Conservation (phyloP, 2,329 filamentous ascomycete species). For the Colletotrichum higginsianum region DNA sequence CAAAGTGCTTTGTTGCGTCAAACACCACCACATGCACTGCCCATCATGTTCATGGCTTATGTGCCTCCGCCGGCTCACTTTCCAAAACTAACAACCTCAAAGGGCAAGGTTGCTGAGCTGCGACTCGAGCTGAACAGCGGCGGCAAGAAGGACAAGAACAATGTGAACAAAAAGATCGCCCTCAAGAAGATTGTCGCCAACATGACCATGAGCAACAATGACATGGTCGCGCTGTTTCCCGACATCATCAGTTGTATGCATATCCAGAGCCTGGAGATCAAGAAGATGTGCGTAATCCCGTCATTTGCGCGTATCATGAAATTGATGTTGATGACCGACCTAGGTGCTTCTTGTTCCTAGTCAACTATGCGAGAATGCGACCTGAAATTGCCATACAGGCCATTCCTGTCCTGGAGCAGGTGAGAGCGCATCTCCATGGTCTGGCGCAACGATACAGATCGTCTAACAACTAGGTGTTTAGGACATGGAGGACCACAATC, state of each 20-base stretch:
- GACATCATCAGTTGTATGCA: conserved; percentile 97
- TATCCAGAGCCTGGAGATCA: conserved; percentile 94
- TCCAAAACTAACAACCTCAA: conserved; percentile 70
- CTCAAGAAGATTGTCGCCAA: conserved; percentile 99
- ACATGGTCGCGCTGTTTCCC: conserved; percentile 97
- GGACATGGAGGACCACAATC: conserved; percentile 96
- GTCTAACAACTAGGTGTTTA: conserved; percentile 54
- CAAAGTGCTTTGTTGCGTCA: neutral
- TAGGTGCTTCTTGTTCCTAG: conserved; percentile 97
- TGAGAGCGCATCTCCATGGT: conserved; percentile 59
- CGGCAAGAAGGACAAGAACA: conserved; percentile 98
- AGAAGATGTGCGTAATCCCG: conserved; percentile 86
- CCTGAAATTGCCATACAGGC: conserved; percentile 95
- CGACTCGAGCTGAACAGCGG: conserved; percentile 94
- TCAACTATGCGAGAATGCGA: conserved; percentile 96
- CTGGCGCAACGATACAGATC: neutral
- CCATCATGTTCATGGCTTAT: conserved; percentile 69
- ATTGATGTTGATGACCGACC: conserved; percentile 3
- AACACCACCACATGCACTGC: conserved; percentile 39
- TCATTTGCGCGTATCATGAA: neutral
- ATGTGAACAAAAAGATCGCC: conserved; percentile 94
- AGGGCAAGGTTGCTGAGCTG: conserved; percentile 99
- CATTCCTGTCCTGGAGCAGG: conserved; percentile 86
- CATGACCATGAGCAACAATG: conserved; percentile 99
- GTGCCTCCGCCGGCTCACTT: conserved; percentile 60